Evolutionary conservation across 129 eudicot species (phyloP).

Genomic region (Artemisia annua): DNA sequence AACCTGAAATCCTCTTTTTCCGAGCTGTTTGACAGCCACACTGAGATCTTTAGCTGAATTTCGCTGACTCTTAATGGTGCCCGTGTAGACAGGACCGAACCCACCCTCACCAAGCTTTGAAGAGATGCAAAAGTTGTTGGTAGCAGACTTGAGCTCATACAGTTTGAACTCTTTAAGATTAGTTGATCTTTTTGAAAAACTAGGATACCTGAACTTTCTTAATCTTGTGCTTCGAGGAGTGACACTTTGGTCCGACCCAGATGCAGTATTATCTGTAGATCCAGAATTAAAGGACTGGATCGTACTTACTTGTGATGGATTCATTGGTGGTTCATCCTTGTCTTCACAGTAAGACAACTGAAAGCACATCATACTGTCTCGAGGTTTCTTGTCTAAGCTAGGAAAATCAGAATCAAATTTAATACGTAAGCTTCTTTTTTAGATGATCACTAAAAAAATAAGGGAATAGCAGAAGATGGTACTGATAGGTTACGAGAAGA

Average conservation of each 20-base stretch:
- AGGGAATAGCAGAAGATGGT: neutral
- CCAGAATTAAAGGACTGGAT: constrained; percentile 44
- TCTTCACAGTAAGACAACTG: constrained; percentile 46
- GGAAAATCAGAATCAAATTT: constrained; percentile 18
- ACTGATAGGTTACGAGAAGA: neutral
- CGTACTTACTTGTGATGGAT: constrained; percentile 38
- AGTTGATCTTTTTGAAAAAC: constrained; percentile 59
- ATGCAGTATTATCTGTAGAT: constrained; percentile 46
- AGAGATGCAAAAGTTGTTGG: constrained; percentile 67
- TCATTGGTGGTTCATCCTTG: constrained; percentile 48
- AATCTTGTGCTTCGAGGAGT: constrained; percentile 62
- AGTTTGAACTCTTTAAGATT: constrained; percentile 68
- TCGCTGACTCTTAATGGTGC: constrained; percentile 51
- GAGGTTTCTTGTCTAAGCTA: constrained; percentile 3
- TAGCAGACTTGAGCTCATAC: constrained; percentile 68
- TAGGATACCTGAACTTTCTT: constrained; percentile 41
- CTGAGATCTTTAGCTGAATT: constrained; percentile 47
- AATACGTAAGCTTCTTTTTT: neutral
- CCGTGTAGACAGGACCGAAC: constrained; percentile 80
- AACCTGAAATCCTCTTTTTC: constrained; percentile 91
- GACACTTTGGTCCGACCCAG: constrained; percentile 59
- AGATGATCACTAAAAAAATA: neutral
- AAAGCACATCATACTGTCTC: constrained; percentile 65
- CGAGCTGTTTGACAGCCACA: constrained; percentile 88
- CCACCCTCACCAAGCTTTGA: constrained; percentile 97